Evolutionary conservation across 495 filamentous ascomycete genomes (phyloP).

Genomic region (Symbiotaphrina buchneri): DNA sequence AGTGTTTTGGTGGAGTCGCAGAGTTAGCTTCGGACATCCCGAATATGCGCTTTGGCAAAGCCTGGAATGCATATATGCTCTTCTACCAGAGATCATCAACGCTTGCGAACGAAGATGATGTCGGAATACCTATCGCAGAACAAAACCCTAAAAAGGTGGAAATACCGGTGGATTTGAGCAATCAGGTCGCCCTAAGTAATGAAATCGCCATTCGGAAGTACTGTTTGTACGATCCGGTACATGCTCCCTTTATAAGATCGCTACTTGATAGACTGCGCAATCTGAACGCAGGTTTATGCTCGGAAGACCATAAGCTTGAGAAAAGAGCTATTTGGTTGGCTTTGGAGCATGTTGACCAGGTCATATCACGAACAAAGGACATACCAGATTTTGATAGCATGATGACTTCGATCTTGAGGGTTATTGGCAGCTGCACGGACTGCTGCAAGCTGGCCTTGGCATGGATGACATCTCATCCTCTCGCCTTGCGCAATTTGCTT

Average conservation of each 20-base stretch:
- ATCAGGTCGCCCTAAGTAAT: conserved; percentile 49
- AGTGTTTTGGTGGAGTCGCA: conserved; percentile 63
- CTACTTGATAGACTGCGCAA: conserved; percentile 26
- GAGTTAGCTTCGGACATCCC: conserved; percentile 19
- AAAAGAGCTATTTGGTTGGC: conserved; percentile 37
- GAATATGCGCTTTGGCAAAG: conserved; percentile 32
- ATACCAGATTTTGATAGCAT: conserved; percentile 34
- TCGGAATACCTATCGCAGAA: conserved; percentile 7
- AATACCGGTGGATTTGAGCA: conserved; percentile 28
- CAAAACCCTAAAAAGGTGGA: conserved; percentile 27
- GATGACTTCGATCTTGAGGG: conserved; percentile 24
- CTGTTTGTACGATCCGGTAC: conserved; percentile 55
- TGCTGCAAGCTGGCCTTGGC: conserved; percentile 36
- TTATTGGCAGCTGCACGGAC: conserved; percentile 26
- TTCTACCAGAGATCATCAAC: conserved; percentile 76
- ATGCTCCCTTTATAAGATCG: conserved; percentile 40
- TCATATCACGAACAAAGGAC: conserved; percentile 56
- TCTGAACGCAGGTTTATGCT: conserved; percentile 19
- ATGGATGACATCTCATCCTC: conserved; percentile 33
- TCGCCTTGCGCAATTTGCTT: conserved; percentile 40
- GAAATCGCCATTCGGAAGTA: conserved; percentile 49
- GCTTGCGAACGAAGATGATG: conserved; percentile 24
- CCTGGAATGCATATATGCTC: conserved; percentile 87
- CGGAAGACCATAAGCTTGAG: conserved; percentile 29
- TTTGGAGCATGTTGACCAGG: conserved; percentile 54